Evolutionary conservation across 2,329 filamentous ascomycete genomes (phyloP), one percentile per base, ranked within the genome.

Genomic region (Setomelanomma holmii): DNA sequence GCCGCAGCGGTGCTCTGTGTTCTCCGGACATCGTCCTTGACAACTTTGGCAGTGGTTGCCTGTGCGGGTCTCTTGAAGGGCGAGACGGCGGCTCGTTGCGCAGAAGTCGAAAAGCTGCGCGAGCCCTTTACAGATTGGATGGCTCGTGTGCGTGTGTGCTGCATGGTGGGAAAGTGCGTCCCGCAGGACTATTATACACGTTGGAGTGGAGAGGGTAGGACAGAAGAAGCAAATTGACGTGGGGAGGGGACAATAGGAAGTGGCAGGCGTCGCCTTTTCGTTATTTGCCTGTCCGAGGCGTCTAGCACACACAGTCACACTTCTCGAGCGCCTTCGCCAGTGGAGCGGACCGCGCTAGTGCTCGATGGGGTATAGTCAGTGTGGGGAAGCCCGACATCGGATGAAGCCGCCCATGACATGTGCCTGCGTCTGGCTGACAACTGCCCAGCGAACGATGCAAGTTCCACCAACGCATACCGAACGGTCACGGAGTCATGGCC

Each of bases 61-160:
- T 67, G 75, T 58, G 72, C 72, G 57, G 64, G 71, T 35, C 58
- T 61, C 53, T 73, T 61, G 72, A 78, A 78, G 22, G 78, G 78
- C 52, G 79, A 80, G 48, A 79, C 62, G 56, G 77, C 78, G 30
- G 73, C 66, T 45, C 69, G 55, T 7, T 71, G 61, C 19, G 76
- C 59, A 21, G 77, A 73, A 5, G 77, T 70, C 58, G 76, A 80
- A 66, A 81, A 79, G 55, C 62, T 67, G 64, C 78, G 78, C 49
- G 76, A 63, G 65, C 71, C 64, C 53, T 75, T 68, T 47, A 74
- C 58, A 50, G 70, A 63, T 34, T 67, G 64, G 36, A 73, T 60
- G 68, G 75, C 71, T 51, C 69, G 69, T 45, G 58, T 66, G 64
- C 66, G 68, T 58, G 67, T 71, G 59, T 73, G 74, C 68, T 72